These are phyloP conservation scores for Alternaria viburni DNA, from an alignment of 2,329 filamentous ascomycete genomes.

Conservation along the genomic window DNA sequence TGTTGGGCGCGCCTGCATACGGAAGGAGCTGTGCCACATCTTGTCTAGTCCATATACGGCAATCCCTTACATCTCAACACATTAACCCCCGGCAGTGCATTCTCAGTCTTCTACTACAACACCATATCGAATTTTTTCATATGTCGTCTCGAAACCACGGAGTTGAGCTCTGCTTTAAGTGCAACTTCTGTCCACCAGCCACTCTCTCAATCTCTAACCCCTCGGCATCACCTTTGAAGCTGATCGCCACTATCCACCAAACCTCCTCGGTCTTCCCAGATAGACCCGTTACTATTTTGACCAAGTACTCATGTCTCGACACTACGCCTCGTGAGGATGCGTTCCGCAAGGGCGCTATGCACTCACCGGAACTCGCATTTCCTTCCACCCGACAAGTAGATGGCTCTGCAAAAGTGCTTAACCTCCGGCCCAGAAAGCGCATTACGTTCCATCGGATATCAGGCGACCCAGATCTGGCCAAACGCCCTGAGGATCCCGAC, in stretches of 20 bases:
- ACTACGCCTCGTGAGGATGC: constrained; percentile 13
- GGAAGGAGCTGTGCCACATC: background rate
- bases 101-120: constrained; percentile 3
- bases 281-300: constrained; percentile 14
- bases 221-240: constrained; percentile 14
- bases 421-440: constrained; percentile 10
- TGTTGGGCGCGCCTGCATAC: background rate
- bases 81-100: background rate
- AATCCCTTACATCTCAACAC: background rate
- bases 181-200: constrained; percentile 11
- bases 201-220: constrained; percentile 14
- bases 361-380: constrained; percentile 11
- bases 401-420: constrained; percentile 15
- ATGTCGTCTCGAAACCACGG: constrained; percentile 11
- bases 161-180: constrained; percentile 13
- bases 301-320: constrained; percentile 17
- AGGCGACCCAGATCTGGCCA: constrained; percentile 13
- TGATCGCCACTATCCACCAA: constrained; percentile 16
- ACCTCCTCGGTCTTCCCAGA: constrained; percentile 11
- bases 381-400: constrained; percentile 9
- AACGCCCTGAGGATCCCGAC: constrained; percentile 13
- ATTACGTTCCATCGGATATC: constrained; percentile 12
- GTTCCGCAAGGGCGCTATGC: constrained; percentile 11
- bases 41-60: background rate
- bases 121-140: constrained; percentile 10